Evolutionary conservation across 768 basidiomycete species (phyloP).

Genomic region (Leucosporidium yakuticum): DNA sequence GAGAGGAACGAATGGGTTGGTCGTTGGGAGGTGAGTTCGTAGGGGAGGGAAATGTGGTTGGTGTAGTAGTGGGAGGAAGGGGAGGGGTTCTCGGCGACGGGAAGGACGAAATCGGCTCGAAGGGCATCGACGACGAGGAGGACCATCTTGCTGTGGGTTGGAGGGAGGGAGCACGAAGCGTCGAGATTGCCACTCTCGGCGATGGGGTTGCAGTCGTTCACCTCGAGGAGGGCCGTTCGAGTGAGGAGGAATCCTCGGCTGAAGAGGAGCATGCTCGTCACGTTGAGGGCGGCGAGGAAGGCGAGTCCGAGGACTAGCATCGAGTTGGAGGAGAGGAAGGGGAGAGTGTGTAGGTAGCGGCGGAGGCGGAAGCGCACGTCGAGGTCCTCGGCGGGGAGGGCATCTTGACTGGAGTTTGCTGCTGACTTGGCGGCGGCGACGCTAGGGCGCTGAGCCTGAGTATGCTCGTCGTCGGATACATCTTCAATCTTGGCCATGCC

Average conservation of each 20-base stretch:
- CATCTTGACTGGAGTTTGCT: too few species aligned
- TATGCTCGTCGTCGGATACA: too few species aligned
- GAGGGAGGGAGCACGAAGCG: constrained; percentile 49
- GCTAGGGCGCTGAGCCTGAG: too few species aligned
- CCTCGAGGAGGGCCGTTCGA: constrained; percentile 62
- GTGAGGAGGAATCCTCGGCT: constrained; percentile 83
- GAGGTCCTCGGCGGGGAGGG: not conserved
- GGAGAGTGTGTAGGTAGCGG: constrained; percentile 14
- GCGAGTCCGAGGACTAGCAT: constrained; percentile 17
- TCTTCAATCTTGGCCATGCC: too few species aligned
- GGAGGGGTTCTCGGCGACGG: constrained; percentile 54
- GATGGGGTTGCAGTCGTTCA: constrained; percentile 44
- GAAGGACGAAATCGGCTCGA: constrained; percentile 85
- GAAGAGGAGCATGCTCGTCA: constrained; percentile 79
- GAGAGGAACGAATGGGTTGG: constrained; percentile 78
- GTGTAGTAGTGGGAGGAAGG: constrained; percentile 60
- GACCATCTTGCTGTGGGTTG: constrained; percentile 73
- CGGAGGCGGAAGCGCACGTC: not conserved
- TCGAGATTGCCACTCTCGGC: constrained; percentile 47
- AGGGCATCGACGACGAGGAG: constrained; percentile 85
- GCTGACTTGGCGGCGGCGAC: too few species aligned
- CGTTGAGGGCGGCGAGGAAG: constrained; percentile 50
- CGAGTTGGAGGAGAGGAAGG: constrained; percentile 17
- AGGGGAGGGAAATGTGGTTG: constrained; percentile 71
- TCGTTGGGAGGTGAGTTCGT: constrained; percentile 57